These are phyloP conservation scores for Tympanopsis confertula DNA, from an alignment of 2,329 filamentous ascomycete genomes.

Conservation along the genomic window DNA sequence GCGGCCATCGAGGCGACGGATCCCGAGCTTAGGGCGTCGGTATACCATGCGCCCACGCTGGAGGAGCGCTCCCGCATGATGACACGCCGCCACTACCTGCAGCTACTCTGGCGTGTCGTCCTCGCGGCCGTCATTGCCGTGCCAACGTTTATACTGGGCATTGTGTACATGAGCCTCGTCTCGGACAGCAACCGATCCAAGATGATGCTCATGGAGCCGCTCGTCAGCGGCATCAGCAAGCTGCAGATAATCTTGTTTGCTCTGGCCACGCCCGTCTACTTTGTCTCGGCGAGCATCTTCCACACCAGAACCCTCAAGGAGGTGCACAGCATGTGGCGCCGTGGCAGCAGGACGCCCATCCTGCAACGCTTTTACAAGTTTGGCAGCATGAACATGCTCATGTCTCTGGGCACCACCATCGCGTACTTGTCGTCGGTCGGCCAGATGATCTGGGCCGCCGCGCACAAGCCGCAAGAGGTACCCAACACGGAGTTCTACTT, in stretches of 20 bases:
- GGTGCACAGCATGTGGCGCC: constrained; percentile 65
- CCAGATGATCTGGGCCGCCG: constrained; percentile 58
- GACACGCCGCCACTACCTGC: constrained; percentile 55
- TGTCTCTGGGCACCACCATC: constrained; percentile 77
- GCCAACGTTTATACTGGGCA: constrained; percentile 76
- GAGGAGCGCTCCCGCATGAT: constrained; percentile 72
- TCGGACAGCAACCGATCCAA: constrained; percentile 43
- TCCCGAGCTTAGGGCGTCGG: constrained; percentile 49
- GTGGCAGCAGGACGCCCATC: constrained; percentile 60
- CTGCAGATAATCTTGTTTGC: constrained; percentile 72
- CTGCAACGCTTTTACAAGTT: constrained; percentile 77
- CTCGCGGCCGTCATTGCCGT: constrained; percentile 61
- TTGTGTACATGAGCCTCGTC: constrained; percentile 82
- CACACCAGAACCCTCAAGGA: constrained; percentile 72
- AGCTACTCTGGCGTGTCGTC: constrained; percentile 58
- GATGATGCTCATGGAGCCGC: constrained; percentile 57
- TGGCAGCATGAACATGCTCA: constrained; percentile 91
- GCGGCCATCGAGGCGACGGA: constrained; percentile 55
- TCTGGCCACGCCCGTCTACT: constrained; percentile 75
- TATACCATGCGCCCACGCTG: constrained; percentile 71
- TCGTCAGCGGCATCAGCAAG: constrained; percentile 62
- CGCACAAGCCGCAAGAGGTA: constrained; percentile 20
- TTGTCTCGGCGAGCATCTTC: constrained; percentile 77
- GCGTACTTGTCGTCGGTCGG: constrained; percentile 76
- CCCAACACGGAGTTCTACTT: constrained; percentile 61